phyloP scores from a whole-genome alignment of 257 asterid species.

The Apocynum venetum region DNA sequence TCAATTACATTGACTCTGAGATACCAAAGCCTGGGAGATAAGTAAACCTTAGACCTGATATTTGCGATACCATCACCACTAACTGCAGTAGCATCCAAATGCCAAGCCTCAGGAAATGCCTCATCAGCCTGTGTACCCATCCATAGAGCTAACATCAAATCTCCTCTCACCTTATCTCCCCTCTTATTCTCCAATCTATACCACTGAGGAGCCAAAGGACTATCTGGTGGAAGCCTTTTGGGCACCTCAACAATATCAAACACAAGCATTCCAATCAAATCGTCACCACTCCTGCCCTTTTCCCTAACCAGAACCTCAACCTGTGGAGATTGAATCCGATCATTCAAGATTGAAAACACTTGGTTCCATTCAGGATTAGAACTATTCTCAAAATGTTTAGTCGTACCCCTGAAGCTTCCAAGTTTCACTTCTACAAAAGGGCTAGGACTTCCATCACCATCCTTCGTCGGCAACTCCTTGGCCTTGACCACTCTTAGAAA shows the following conservation, averaged over 20 bases:
- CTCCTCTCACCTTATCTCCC: conserved; percentile 60
- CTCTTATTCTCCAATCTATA: conserved; percentile 53
- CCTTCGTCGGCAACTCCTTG: conserved; percentile 44
- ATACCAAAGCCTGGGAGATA: conserved; percentile 93
- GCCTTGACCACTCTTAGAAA: conserved; percentile 70
- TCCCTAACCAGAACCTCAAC: conserved; percentile 62
- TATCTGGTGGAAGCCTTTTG: conserved; percentile 85
- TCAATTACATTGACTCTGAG: conserved; percentile 81
- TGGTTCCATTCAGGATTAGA: conserved; percentile 80
- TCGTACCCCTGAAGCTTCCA: conserved; percentile 53
- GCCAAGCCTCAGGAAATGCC: conserved; percentile 85
- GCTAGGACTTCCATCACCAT: conserved; percentile 33
- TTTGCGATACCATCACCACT: conserved; percentile 61
- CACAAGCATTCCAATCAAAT: conserved; percentile 48
- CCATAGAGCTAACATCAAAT: conserved; percentile 81
- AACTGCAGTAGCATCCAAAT: conserved; percentile 51
- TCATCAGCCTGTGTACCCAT: conserved; percentile 92
- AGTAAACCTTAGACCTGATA: conserved; percentile 70
- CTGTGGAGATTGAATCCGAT: conserved; percentile 47
- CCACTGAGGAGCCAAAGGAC: conserved; percentile 97
- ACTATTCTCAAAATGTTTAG: conserved; percentile 35
- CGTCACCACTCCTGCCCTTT: conserved; percentile 47
- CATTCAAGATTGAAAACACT: conserved; percentile 56
- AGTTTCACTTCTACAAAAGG: conserved; percentile 68
- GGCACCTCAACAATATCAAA: conserved; percentile 71